These are phyloP conservation scores for Fraxinus paxiana DNA, from an alignment of 305 asterid genomes.

Conservation along the genomic window DNA sequence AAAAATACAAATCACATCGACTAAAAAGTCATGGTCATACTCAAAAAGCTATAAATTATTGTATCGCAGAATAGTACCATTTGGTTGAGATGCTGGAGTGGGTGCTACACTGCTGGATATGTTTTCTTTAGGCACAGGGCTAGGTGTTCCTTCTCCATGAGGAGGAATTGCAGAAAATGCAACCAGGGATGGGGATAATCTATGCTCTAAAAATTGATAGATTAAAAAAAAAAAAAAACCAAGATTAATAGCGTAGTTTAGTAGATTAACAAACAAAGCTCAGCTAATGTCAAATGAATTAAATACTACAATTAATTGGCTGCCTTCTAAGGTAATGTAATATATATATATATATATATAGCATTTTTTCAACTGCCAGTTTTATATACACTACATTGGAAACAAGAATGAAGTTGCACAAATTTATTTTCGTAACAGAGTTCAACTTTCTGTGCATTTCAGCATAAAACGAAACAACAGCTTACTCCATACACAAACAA, in stretches of 20 bases:
- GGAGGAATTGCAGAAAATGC: slow-evolving; percentile 37
- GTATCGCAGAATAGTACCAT: slow-evolving; percentile 31
- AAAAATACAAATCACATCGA: slow-evolving; percentile 2
- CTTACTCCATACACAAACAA: not conserved
- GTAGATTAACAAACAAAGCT: not conserved
- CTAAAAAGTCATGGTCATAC: slow-evolving; percentile 11
- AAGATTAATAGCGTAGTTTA: not conserved
- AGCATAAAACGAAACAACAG: not conserved
- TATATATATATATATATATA: not conserved
- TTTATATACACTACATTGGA: not conserved
- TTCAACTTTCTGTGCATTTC: not conserved
- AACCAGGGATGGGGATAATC: slow-evolving; percentile 27
- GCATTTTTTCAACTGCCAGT: not conserved
- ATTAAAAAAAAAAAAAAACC: not conserved
- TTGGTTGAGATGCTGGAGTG: slow-evolving; percentile 37
- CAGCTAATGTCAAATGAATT: not conserved
- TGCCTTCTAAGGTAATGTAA: not conserved
- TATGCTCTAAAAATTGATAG: slow-evolving; percentile 26
- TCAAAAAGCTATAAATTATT: not conserved
- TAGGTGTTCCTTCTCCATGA: slow-evolving; percentile 29
- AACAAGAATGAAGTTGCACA: not conserved
- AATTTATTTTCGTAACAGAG: not conserved
- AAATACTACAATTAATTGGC: not conserved
- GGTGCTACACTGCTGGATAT: slow-evolving; percentile 36
- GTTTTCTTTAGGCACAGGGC: slow-evolving; percentile 25